phyloP scores from a whole-genome alignment of 2,329 filamentous ascomycete species.

The Fusarium compactum region DNA sequence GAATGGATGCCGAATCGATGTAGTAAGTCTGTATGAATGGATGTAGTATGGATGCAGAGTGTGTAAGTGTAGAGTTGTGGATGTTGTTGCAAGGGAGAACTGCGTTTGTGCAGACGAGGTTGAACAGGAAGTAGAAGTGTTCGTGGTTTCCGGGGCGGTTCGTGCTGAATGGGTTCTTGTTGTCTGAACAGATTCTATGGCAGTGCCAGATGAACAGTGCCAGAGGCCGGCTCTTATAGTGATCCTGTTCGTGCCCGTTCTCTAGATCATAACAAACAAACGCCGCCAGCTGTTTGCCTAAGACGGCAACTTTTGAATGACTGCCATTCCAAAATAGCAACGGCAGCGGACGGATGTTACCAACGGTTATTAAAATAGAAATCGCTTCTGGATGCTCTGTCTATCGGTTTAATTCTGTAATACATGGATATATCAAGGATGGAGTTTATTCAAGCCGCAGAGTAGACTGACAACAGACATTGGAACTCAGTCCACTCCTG shows the following conservation, averaged over 20 bases:
- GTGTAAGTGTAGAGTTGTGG: background rate
- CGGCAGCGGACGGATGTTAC: background rate
- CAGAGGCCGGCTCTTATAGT: background rate
- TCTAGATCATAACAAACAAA: background rate
- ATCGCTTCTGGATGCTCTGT: background rate
- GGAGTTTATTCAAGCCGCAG: no score
- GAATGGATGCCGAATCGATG: background rate
- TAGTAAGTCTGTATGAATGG: background rate
- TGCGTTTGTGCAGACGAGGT: background rate
- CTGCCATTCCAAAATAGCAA: background rate
- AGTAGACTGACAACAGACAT: no score
- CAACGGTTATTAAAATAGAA: background rate
- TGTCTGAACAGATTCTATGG: background rate
- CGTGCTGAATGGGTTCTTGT: background rate
- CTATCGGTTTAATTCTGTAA: no score
- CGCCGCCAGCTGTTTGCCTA: background rate
- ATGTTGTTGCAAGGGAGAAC: background rate
- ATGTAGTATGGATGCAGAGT: background rate
- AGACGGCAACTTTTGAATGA: accelerated
- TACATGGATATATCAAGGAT: background rate
- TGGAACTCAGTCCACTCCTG: no score
- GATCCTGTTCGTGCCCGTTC: background rate
- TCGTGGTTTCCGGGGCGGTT: no score
- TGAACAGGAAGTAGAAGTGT: background rate
- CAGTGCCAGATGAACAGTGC: background rate